Evolutionary conservation across 768 basidiomycete genomes (phyloP), one percentile per base, ranked within the genome.

Genomic region (Tylopilus balloui): DNA sequence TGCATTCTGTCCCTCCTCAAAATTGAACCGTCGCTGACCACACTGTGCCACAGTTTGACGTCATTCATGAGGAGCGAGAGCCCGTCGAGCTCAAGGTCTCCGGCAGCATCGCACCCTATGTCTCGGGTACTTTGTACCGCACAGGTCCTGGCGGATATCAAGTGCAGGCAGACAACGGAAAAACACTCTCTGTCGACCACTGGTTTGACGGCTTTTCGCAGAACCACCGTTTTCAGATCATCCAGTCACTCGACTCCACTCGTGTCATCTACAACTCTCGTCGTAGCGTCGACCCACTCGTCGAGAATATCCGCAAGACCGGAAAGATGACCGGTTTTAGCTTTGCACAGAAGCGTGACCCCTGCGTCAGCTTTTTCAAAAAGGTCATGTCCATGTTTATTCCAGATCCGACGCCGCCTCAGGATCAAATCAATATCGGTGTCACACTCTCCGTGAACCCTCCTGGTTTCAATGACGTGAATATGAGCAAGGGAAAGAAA

Each of bases 191-290:
- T 14, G 37, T 67, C 6, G 55, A 64, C 40, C 73, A 73, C 42
- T 70, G 71, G 73, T 73, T 73, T 46, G 72, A 73, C 43, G 73
- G 73, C 23, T 65, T 74, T 40, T 63, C 67, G 15, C 63, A 69
- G 52, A 66, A 66, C 54, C 71, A 73, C 50, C 66, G 68, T 42
- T 73, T 73, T 57, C 66, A 71, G 47, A 71, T 73, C 56, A 53
- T 58, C 23, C 55, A 67, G 36, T 47, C 62, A 0, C 58, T 48
- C 17, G 19, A 23, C 2, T 35, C 54, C 14, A 57, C 64, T 6
- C 65, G 57, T 1, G 69, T 73, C 25, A 45, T 62, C 25, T 73
- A 73, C 54, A 64, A 62, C 32, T 71, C 65, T 27, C 70, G 66
- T 50, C 58, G 56, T 11, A 63, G 64, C 15, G 48, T 61, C 13